Conservation (phyloP, 2,329 filamentous ascomycete species). For the Colletotrichum sublineola region DNA sequence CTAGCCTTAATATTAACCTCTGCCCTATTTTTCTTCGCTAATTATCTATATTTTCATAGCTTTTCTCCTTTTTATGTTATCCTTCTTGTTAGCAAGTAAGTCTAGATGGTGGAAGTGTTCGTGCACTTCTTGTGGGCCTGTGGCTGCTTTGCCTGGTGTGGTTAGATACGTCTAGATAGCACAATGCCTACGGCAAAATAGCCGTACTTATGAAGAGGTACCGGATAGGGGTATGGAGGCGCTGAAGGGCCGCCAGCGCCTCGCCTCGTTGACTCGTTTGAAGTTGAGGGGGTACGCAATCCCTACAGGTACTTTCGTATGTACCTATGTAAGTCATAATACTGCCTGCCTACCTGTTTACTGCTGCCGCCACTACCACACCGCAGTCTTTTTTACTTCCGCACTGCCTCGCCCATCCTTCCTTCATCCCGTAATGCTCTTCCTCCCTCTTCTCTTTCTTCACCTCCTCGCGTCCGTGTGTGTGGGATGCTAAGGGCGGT, state of each 20-base stretch:
- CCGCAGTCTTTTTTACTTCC: constrained; percentile 4
- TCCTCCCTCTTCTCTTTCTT: background rate
- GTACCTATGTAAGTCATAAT: constrained; percentile 7
- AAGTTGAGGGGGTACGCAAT: background rate
- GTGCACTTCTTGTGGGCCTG: too few relatives aligned
- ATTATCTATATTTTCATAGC: too few relatives aligned
- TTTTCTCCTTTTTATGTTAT: too few relatives aligned
- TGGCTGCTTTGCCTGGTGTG: too few relatives aligned
- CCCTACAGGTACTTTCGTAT: constrained; percentile 1
- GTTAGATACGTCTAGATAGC: too few relatives aligned
- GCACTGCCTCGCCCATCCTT: constrained; percentile 1
- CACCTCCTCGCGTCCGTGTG: constrained; percentile 3
- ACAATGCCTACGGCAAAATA: too few relatives aligned
- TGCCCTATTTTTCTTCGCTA: too few relatives aligned
- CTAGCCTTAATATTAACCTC: too few relatives aligned
- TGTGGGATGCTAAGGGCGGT: constrained; percentile 23
- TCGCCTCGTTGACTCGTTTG: background rate
- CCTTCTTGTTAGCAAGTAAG: too few relatives aligned
- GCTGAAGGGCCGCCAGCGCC: background rate
- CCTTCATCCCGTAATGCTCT: background rate
- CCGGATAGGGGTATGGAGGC: constrained; percentile 9
- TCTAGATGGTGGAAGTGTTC: too few relatives aligned
- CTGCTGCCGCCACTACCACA: background rate
- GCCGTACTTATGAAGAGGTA: too few relatives aligned
- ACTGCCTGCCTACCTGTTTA: background rate